A percentile compares a stretch with the other conserved stretches of the same genome.
phyloP scores from a whole-genome alignment of 345 rosid genomes.

The Rhodomyrtus tomentosa region DNA sequence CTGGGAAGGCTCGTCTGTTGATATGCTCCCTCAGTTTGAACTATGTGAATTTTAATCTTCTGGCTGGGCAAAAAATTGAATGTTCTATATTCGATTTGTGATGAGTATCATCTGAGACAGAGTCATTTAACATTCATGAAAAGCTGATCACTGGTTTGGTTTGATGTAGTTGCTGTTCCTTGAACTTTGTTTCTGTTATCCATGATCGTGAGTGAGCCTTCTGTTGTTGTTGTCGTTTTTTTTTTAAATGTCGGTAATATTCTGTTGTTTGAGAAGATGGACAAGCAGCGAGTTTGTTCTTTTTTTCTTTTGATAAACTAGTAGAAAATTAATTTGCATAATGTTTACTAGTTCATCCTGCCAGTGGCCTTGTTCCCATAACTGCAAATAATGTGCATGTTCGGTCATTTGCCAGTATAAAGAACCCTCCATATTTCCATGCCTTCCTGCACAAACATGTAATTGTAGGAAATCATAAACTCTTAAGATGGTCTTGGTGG shows the following conservation, averaged over 20 bases:
- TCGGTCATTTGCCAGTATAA: neutral
- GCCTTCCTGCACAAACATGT: neutral
- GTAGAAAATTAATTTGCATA: neutral
- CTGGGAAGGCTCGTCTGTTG: neutral
- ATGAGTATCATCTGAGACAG: neutral
- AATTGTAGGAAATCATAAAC: neutral
- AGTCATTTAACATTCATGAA: neutral
- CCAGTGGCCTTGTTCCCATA: neutral
- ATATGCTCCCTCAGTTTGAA: neutral
- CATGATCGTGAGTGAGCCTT: neutral
- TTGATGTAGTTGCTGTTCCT: neutral
- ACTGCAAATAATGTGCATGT: neutral
- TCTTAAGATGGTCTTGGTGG: neutral
- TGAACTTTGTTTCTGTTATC: neutral
- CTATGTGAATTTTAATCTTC: neutral
- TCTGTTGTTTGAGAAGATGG: no score
- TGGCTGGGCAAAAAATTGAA: neutral
- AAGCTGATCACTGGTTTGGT: neutral
- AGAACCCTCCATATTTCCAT: neutral
- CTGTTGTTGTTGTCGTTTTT: neutral
- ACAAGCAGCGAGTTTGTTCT: neutral
- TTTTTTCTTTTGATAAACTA: neutral
- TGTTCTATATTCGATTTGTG: neutral
- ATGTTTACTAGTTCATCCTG: neutral
- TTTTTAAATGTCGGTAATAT: neutral